Conservation (phyloP, 345 rosid species). For the Salix suchowensis region DNA sequence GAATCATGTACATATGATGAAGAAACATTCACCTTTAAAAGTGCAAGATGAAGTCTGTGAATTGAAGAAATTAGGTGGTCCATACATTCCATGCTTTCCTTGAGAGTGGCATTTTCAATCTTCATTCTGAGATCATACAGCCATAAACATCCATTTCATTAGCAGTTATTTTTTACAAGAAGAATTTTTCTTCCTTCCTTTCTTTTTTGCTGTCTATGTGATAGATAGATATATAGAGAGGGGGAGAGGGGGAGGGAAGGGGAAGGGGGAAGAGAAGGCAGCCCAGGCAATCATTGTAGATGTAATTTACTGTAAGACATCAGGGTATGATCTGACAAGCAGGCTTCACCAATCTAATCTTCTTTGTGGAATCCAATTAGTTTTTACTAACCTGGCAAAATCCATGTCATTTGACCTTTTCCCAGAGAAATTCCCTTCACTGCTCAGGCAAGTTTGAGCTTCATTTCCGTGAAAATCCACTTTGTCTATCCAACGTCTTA, state of each 20-base stretch:
- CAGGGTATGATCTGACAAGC: not conserved
- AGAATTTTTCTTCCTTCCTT: not conserved
- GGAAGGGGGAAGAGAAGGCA: not conserved
- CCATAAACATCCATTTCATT: not conserved
- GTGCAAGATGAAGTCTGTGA: constrained; percentile 75
- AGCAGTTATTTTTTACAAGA: not conserved
- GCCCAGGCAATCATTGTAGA: not conserved
- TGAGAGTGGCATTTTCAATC: constrained; percentile 87
- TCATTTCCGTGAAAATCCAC: constrained; percentile 51
- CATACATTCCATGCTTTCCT: constrained; percentile 78
- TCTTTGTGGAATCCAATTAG: not conserved
- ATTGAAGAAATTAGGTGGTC: constrained; percentile 71
- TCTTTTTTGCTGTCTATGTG: too few relatives aligned
- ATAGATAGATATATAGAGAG: too few relatives aligned
- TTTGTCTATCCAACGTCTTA: constrained; percentile 68
- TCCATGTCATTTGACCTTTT: constrained; percentile 44
- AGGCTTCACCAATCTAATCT: constrained; percentile 1
- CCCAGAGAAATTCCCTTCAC: constrained; percentile 32
- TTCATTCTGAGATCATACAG: constrained; percentile 47
- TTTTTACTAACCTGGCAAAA: constrained; percentile 62
- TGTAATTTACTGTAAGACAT: not conserved
- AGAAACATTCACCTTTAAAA: constrained; percentile 53
- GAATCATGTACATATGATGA: not conserved
- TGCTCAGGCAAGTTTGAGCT: constrained; percentile 28
- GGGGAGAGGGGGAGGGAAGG: not conserved